Evolutionary conservation across 2,329 filamentous ascomycete genomes (phyloP), one percentile per base, ranked within the genome.

Genomic region (Amylocarpus encephaloides): DNA sequence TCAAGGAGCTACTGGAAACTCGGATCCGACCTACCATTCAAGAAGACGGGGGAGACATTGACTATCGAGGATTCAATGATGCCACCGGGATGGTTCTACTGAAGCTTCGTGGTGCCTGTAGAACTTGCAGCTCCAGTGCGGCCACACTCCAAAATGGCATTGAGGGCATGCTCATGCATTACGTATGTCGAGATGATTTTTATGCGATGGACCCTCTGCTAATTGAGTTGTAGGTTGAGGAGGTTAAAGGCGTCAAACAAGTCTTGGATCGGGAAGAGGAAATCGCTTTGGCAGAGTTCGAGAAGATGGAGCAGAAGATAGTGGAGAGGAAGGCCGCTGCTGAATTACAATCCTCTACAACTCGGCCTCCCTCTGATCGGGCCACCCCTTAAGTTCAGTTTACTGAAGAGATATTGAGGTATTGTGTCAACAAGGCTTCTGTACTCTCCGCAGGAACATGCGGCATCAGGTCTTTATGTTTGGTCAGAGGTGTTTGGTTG

Each of bases 141-240:
- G 91, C 96, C 33, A 98, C 93, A 29, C 71, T 98, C 59, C 95
- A 95, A 76, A 97, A 94, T 67, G 93, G 93, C 6, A 98, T 98
- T 60, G 93, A 98, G 76, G 88, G 88, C 59, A 97, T 98, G 93
- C 70, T 97, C 67, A 96, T 95, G 88, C 88, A 92, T 68, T 93
- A 93, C 69, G 86, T 90, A 69, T 79, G 85, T 81, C 15, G 32
- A 40, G 15, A 47, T n/a, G 29, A 26, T 22, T 41, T 13, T 41
- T 10, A 9, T 29, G 43, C 30, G 43, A 22, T 61, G 65, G 45
- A 66, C 46, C 51, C 51, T 62, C 55, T 62, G 43, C 36, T 32
- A 35, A 43, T 35, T 43, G 35, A 38, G 5, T 10, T 30, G 59
- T 70, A 95, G 81, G 95, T 97, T 58, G 91, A 96, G 68, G 93